Base-by-base conservation (phyloP, 495 filamentous ascomycete species). In the Daldinia loculata region DNA sequence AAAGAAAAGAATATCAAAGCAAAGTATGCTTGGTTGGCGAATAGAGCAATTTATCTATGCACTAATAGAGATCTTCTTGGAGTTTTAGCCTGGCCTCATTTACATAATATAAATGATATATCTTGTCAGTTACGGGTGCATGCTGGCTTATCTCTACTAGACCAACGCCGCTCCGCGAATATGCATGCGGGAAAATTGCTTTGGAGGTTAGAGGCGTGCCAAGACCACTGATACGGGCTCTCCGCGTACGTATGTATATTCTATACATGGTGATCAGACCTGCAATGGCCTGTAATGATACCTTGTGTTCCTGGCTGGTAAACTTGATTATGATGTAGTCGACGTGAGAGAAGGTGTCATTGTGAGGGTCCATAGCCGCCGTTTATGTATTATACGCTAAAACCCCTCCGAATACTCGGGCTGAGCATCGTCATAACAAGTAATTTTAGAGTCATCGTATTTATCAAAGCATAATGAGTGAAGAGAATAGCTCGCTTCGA, bases 301-400 rank as follows among this genome's bases (percentile, higher is more conserved):
- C 61, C 39, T 50, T 64, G 30, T 56, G 56, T 68, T 57, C 61
- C 65, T 72, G 65, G 19, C 65, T 56, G 61, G 56, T 65, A 22
- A 43, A 66, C 26, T 56, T 43, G 45, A 30, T 17, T 57, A 52
- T 67, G 60, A 61, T 68, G 61, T 67, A 55, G 55, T 72, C 19
- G 36, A 57, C 30, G 45, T 36, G 45, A 60, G 59, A 61, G 30
- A 60, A 59, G 52, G 52, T 39, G 56, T 55, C 63, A 11, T 26
- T 26, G 41, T n/a, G 17, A 57, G 38, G 39, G 22, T 24, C 50
- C 22, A 62, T 30, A 61, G 39, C 50, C 38, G 45, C 24, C 1
- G 27, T 12, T 27, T 30, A 9, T 27, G 45, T 32, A 39, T 57
- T 62, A 51, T n/a, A 50, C 11, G 34, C 24, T 26, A 29, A 29